phyloP scores from a whole-genome alignment of 2,329 filamentous ascomycete genomes.

The Sarocladium brachiariae region DNA sequence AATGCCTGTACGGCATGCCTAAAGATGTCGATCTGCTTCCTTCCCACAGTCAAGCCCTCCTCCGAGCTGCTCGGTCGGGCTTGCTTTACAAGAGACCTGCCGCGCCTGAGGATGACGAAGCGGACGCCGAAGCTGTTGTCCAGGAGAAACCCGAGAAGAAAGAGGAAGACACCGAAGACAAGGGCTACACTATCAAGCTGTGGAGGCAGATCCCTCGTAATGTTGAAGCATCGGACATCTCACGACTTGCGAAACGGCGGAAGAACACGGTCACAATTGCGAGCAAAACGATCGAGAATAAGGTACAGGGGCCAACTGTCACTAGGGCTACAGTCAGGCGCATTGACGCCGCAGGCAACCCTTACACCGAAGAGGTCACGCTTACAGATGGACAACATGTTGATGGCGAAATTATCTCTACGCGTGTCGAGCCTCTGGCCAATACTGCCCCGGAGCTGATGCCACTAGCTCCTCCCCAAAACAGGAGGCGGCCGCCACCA shows the following conservation, averaged over 20 bases:
- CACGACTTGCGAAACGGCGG: constrained; percentile 54
- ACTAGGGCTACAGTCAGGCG: constrained; percentile 76
- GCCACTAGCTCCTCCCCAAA: constrained; percentile 27
- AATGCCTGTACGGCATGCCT: constrained; percentile 75
- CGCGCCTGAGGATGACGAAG: constrained; percentile 53
- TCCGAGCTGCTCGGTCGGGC: constrained; percentile 74
- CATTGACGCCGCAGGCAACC: constrained; percentile 70
- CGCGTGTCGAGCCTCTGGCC: constrained; percentile 47
- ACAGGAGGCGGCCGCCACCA: constrained; percentile 61
- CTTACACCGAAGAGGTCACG: constrained; percentile 77
- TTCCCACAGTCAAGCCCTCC: constrained; percentile 72
- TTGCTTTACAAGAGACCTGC: constrained; percentile 66
- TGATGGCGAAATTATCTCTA: constrained; percentile 72
- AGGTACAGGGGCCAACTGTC: constrained; percentile 46
- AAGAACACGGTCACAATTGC: constrained; percentile 54
- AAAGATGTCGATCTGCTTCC: constrained; percentile 74
- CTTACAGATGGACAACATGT: constrained; percentile 72
- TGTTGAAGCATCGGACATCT: constrained; percentile 43
- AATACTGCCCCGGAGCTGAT: constrained; percentile 40
- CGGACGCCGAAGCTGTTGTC: constrained; percentile 37
- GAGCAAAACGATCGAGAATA: constrained; percentile 42
- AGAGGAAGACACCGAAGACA: constrained; percentile 51
- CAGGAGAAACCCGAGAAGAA: constrained; percentile 52
- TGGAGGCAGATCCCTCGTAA: constrained; percentile 59
- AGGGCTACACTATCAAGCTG: constrained; percentile 48